Base-by-base conservation (phyloP, 495 filamentous ascomycete genomes). In the Lepraria neglecta region DNA sequence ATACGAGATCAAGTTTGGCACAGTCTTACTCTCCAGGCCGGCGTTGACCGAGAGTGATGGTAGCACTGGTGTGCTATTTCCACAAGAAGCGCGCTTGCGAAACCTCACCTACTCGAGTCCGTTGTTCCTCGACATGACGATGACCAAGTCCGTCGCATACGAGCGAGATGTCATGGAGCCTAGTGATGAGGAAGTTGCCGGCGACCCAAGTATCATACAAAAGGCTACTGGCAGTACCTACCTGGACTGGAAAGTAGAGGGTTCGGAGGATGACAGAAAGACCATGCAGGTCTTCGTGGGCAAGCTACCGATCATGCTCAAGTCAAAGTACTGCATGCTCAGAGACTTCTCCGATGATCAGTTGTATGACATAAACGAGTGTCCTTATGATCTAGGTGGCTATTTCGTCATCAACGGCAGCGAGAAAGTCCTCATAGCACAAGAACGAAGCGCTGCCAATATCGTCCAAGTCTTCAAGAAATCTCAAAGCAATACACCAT, bases 351-450 rank as follows among this genome's bases (percentile, higher is more conserved):
- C 80, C 55, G 92, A 97, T 62, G 83, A 89, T 56, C 83, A 86
- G 19, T 79, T 97, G 1, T 96, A 92, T 68, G 77, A 84, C 12
- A 85, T 89, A 73, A 92, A 92, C 69, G 94, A 99, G 74, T 99
- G 94, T 60, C 94, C 95, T 0, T 97, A 95, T 72, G 94, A 99
- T 69, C 92, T 94, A 65, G 94, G 94, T 53, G 94, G 94, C 60
- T 99, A 99, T 67, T 99, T 99, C 72, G 87, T 99, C 63, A 97
- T 99, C 76, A 99, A 97, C 75, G 94, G 94, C n/a, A 94, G 89
- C 71, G 94, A 99, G 72, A 99, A 99, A 80, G 94, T 99, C 24
- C 73, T 99, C 62, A 97, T 99, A 63, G 95, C 95, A 1, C 94
- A 99, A 72, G 94, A 99, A 73, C 86, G 94, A 30, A 95, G 90